Percentiles rank a stretch among this genome's conserved stretches.
phyloP scores from a whole-genome alignment of 2,329 filamentous ascomycete genomes.

The Phialocephala subalpina region DNA sequence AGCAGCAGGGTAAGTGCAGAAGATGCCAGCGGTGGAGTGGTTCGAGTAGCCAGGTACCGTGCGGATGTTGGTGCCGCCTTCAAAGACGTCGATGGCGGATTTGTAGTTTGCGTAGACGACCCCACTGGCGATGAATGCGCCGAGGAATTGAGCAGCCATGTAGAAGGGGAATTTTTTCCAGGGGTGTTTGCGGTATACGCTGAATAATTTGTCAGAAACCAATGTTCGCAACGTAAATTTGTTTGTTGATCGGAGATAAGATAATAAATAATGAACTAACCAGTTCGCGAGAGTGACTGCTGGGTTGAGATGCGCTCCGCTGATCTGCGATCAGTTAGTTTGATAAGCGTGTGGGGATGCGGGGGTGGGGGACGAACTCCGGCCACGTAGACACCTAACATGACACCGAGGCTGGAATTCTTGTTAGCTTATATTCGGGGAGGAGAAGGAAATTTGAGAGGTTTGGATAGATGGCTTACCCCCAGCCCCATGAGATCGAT shows the following conservation, averaged over 20 bases:
- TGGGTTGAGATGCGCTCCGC: slow-evolving; percentile 73
- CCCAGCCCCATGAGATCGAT: slow-evolving; percentile 44
- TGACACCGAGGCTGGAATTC: slow-evolving; percentile 65
- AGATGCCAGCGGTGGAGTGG: slow-evolving; percentile 69
- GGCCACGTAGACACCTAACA: slow-evolving; percentile 72
- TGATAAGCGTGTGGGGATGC: background rate
- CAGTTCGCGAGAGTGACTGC: slow-evolving; percentile 76
- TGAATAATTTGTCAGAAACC: slow-evolving; percentile 24
- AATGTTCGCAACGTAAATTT: too few species aligned
- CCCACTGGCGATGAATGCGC: slow-evolving; percentile 68
- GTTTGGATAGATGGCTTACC: slow-evolving; percentile 31
- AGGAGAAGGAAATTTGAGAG: too few species aligned
- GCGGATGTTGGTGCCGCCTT: slow-evolving; percentile 66
- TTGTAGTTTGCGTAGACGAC: slow-evolving; percentile 65
- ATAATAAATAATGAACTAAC: slow-evolving; percentile 24
- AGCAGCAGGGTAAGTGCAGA: slow-evolving; percentile 72
- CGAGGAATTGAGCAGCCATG: slow-evolving; percentile 69
- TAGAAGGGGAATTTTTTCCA: slow-evolving; percentile 76
- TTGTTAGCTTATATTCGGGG: slow-evolving; percentile 14
- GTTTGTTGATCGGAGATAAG: too few species aligned
- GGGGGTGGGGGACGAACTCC: slow-evolving; percentile 55
- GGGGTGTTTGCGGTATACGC: slow-evolving; percentile 69
- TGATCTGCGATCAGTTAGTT: slow-evolving; percentile 29
- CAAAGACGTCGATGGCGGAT: slow-evolving; percentile 71
- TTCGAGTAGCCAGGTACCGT: slow-evolving; percentile 58